Percentiles rank a stretch among this genome's conserved stretches.
These are phyloP conservation scores for Neofusicoccum laricinum DNA, from an alignment of 2,329 filamentous ascomycete species.

Conservation along the genomic window DNA sequence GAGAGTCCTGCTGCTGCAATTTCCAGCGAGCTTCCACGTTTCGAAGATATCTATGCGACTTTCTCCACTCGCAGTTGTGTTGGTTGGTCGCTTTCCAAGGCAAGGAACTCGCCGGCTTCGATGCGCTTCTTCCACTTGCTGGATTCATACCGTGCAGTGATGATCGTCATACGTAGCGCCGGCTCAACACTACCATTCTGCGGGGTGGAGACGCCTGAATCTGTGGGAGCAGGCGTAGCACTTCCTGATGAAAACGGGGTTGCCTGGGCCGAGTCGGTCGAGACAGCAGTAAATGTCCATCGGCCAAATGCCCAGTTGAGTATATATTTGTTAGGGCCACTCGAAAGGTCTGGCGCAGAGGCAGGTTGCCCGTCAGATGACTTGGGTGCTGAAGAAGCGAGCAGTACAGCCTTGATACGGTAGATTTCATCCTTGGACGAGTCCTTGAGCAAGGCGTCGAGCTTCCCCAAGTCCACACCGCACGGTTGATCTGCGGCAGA, in stretches of 20 bases:
- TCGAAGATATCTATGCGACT: neutral
- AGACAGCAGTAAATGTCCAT: slow-evolving; percentile 79
- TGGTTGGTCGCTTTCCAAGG: slow-evolving; percentile 23
- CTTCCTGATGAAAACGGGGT: slow-evolving; percentile 24
- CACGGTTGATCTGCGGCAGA: slow-evolving; percentile 45
- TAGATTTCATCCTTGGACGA: slow-evolving; percentile 94
- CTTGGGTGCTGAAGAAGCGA: slow-evolving; percentile 43
- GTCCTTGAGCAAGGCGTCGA: slow-evolving; percentile 64
- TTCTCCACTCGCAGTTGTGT: slow-evolving; percentile 3
- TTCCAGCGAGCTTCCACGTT: too few relatives aligned
- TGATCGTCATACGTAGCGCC: slow-evolving; percentile 69
- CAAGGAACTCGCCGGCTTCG: slow-evolving; percentile 51
- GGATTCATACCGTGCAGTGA: slow-evolving; percentile 70
- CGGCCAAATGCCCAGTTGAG: slow-evolving; percentile 97
- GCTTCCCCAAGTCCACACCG: slow-evolving; percentile 56
- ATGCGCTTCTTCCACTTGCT: slow-evolving; percentile 75
- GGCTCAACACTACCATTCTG: slow-evolving; percentile 51
- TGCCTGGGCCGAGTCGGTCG: slow-evolving; percentile 24
- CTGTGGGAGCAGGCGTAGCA: slow-evolving; percentile 21
- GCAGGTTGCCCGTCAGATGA: slow-evolving; percentile 44
- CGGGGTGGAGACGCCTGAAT: slow-evolving; percentile 24
- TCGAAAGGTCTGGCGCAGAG: slow-evolving; percentile 34
- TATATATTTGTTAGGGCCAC: slow-evolving; percentile 64
- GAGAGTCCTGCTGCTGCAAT: too few relatives aligned
- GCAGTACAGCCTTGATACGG: slow-evolving; percentile 77